Evolutionary conservation across 2,329 filamentous ascomycete species (phyloP), one percentile per base, ranked within the genome.

Genomic region (Trichoderma atroviride): DNA sequence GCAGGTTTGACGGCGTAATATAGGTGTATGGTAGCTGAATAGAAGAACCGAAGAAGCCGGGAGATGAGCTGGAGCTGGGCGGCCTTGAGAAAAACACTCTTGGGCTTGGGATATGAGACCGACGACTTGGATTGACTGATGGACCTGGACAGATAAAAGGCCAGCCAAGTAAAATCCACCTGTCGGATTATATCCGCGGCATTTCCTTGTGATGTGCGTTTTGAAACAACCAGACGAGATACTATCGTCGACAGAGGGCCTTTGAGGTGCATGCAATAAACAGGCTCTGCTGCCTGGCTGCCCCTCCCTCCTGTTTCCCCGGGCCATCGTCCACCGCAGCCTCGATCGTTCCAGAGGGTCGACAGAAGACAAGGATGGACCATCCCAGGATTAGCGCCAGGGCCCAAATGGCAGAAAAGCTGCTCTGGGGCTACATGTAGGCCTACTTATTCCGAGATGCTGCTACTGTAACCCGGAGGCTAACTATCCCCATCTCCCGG

Each of bases 281-380:
- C 33, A 37, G 27, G 50, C 27, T 64, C 33, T 64, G 50, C 61
- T 64, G 31, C 61, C 50, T 64, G 33, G 33, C 22, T 29, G 50
- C 24, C 10, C 19, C 14, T 22, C 61, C 37, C 33, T 37, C 3
- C 50, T 33, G n/a, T 40, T 22, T 33, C 33, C 47, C 62, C 22
- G 52, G 31, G 14, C 13, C 63, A 50, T 66, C 31, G 53, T 50
- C 63, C 63, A 53, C 63, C 63, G 63, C 63, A 58, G 63, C 63
- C 63, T 66, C 63, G 63, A 66, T 58, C 62, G 62, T 35, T 56
- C 62, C 52, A 31, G 14, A 56, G 52, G 33, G 61, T 43, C 29
- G 27, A 57, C 61, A 35, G 19, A 16, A 31, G 53, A 50, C 35
- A 50, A 56, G 52, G 62, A 50, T 50, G 27, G 13, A 9, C 47